A percentile compares a stretch with the other conserved stretches of the same genome.
These are phyloP conservation scores for Marsdenia floribunda DNA, from an alignment of 257 asterid genomes.

Conservation along the genomic window DNA sequence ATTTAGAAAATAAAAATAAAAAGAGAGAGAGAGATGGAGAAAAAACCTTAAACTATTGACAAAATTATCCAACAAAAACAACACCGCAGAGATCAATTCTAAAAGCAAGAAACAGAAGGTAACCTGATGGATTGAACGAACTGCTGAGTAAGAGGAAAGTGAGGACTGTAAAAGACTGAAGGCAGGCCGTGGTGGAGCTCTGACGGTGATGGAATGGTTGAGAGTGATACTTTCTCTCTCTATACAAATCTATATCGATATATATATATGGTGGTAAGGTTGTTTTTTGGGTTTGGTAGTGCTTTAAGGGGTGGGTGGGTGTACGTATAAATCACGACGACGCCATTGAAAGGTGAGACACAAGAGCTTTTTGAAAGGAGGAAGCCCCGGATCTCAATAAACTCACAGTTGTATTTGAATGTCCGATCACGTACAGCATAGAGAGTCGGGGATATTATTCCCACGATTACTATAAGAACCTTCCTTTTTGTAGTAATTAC, in stretches of 20 bases:
- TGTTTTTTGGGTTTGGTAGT: background rate
- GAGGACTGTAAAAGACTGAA: background rate
- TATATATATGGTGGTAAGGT: background rate
- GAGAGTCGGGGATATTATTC: background rate
- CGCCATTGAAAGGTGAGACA: conserved; percentile 8
- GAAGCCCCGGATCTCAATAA: conserved; percentile 44
- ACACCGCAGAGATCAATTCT: background rate
- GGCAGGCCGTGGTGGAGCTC: background rate
- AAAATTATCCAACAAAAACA: background rate
- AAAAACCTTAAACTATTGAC: background rate
- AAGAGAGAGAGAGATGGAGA: no score
- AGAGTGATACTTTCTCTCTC: background rate
- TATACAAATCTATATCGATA: background rate
- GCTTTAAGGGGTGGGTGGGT: background rate
- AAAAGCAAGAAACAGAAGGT: background rate
- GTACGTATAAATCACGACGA: background rate
- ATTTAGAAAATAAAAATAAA: no score
- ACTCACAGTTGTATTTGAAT: conserved; percentile 38
- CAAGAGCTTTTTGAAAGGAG: conserved; percentile 17
- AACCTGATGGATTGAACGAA: conserved; percentile 16
- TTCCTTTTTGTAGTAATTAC: background rate
- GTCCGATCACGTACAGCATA: conserved; percentile 31
- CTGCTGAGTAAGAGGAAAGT: background rate
- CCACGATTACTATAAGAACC: background rate
- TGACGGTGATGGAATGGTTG: background rate